Evolutionary conservation across 306 rosid species (phyloP), one percentile per base, ranked within the genome.

Genomic region (Abrus precatorius): DNA sequence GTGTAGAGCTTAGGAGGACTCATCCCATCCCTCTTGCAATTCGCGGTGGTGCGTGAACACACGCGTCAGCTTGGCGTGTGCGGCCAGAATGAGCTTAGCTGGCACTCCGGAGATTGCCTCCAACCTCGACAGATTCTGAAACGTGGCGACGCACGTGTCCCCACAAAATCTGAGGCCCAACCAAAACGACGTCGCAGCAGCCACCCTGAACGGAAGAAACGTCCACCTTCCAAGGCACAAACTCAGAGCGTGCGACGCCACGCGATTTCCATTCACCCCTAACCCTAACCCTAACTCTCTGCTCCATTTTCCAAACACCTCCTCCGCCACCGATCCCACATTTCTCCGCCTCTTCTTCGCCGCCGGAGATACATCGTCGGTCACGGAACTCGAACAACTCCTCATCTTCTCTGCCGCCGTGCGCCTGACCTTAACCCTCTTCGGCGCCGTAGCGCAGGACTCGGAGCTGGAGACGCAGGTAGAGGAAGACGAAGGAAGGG

Each of bases 181-280:
- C 97, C 97, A 92, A 82, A 92, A 86, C 90, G 97, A 84, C 90
- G 90, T 79, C 86, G 97, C 90, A 1, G 83, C 73, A 2, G 69
- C 78, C 59, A 90, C 95, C 57, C 87, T 82, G 45, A 75, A 72
- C 33, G 93, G 91, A 36, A 86, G 71, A 2, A 11, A 55, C 52
- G 50, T 64, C 84, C 84, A 69, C 73, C 55, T 82, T 7, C 41
- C 55, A 0, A 69, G 3, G 27, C 84, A 80, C 40, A 69, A 11
- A 0, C 43, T 38, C 82, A 86, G 7, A 4, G 87, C 87, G 5
- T 40, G 56, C 48, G 61, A 55, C 67, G 81, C 83, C 11, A 66
- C 67, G 49, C 36, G 40, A 8, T 59, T 29, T 0, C 83, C 68
- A 9, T 83, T 45, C 29, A 33, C 75, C 32, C 69, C 85, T 6